A percentile compares a stretch with the other conserved stretches of the same genome.
Evolutionary conservation across 306 rosid species (phyloP).

Genomic region (Cicer chorassanicum): DNA sequence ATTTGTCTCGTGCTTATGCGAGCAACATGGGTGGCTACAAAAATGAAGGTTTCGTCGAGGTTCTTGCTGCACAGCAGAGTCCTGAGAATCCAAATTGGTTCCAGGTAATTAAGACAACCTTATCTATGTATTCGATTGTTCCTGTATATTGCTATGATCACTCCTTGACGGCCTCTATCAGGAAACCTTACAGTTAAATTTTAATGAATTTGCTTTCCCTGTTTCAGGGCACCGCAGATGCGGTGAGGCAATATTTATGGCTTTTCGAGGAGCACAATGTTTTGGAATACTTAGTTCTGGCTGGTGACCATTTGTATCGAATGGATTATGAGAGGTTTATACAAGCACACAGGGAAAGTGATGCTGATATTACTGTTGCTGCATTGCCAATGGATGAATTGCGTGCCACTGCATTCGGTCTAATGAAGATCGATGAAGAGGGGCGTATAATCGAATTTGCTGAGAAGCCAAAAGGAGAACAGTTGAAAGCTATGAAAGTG

Average conservation of each 20-base stretch:
- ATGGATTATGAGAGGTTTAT: slow-evolving; percentile 96
- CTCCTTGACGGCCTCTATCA: neutral
- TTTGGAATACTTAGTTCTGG: slow-evolving; percentile 86
- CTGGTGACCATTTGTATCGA: slow-evolving; percentile 94
- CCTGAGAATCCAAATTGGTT: slow-evolving; percentile 99
- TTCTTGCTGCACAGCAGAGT: slow-evolving; percentile 99
- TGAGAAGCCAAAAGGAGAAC: slow-evolving; percentile 97
- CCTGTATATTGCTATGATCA: neutral
- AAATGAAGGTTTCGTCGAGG: slow-evolving; percentile 96
- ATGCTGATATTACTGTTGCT: slow-evolving; percentile 98
- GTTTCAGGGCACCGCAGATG: slow-evolving; percentile 92
- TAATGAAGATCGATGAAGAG: slow-evolving; percentile 98
- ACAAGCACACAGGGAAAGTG: slow-evolving; percentile 94
- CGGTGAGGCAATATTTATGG: slow-evolving; percentile 95
- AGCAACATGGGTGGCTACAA: slow-evolving; percentile 98
- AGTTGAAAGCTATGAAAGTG: slow-evolving; percentile 93
- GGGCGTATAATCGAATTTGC: slow-evolving; percentile 93
- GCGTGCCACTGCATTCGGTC: slow-evolving; percentile 96
- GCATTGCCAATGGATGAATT: slow-evolving; percentile 97
- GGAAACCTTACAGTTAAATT: neutral
- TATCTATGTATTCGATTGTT: slow-evolving; percentile 1
- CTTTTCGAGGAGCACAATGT: slow-evolving; percentile 95
- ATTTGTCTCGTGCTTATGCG: slow-evolving; percentile 93
- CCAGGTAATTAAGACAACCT: slow-evolving; percentile 60
- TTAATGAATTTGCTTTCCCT: slow-evolving; percentile 6